phyloP scores from a whole-genome alignment of 495 filamentous ascomycete genomes.

The Hypomontagnella monticulosa region DNA sequence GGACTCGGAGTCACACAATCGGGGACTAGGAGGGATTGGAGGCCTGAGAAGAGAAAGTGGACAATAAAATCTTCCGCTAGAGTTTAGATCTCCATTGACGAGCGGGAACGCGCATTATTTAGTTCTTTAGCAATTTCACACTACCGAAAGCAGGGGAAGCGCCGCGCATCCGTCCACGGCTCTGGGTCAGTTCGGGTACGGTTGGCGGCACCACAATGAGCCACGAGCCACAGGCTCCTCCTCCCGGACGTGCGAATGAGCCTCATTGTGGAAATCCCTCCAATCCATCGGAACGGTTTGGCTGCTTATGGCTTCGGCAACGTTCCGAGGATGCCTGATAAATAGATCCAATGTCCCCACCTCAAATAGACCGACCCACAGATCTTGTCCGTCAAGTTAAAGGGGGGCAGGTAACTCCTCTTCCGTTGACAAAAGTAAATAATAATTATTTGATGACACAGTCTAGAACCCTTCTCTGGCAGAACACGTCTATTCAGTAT shows the following conservation, averaged over 20 bases:
- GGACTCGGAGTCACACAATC: constrained; percentile 8
- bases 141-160: constrained; percentile 33
- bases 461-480: too few relatives aligned
- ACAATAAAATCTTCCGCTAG: neutral
- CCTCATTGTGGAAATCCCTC: constrained; percentile 26
- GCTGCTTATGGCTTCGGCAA: constrained; percentile 46
- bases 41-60: neutral
- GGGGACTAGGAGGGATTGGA: constrained; percentile 9
- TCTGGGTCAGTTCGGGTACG: constrained; percentile 41
- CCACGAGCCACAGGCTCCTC: constrained; percentile 37
- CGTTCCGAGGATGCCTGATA: constrained; percentile 28
- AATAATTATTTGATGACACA: constrained; percentile 16
- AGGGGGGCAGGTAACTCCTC: constrained; percentile 17
- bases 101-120: constrained; percentile 34
- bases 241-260: constrained; percentile 31
- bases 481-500: too few relatives aligned
- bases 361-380: constrained; percentile 18
- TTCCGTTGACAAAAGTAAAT: constrained; percentile 3
- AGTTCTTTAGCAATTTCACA: constrained; percentile 17
- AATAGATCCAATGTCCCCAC: constrained; percentile 33
- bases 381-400: constrained; percentile 6
- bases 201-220: constrained; percentile 43
- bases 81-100: neutral
- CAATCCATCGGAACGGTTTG: constrained; percentile 38
- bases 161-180: constrained; percentile 36